A percentile compares a stretch with the other conserved stretches of the same genome.
Conservation (phyloP, 2,329 filamentous ascomycete genomes). For the Clarireedia monteithiana region DNA sequence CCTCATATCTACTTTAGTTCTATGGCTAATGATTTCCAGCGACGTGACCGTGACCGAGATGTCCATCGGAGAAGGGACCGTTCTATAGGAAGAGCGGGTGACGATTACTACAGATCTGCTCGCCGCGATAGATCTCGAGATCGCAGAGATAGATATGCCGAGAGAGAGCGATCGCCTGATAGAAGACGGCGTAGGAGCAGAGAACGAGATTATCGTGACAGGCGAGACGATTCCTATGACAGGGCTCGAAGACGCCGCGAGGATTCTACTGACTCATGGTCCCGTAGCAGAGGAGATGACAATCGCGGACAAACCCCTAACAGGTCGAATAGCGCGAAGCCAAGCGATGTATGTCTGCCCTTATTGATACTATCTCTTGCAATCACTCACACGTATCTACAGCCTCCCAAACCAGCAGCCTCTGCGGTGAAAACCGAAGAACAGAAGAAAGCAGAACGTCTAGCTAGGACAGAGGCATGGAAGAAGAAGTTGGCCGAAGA, state of each 20-base stretch:
- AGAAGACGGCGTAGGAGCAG: conserved; percentile 54
- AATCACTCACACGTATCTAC: conserved; percentile 18
- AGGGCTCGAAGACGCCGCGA: conserved; percentile 56
- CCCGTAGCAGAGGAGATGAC: conserved; percentile 59
- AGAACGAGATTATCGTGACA: conserved; percentile 59
- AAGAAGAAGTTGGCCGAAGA: conserved; percentile 78
- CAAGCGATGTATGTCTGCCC: conserved; percentile 47
- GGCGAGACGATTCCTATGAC: conserved; percentile 65
- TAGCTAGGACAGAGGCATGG: conserved; percentile 82
- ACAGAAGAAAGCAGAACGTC: conserved; percentile 71
- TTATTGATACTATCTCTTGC: neutral
- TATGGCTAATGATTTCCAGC: conserved; percentile 35
- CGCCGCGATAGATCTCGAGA: conserved; percentile 58
- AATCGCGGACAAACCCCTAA: conserved; percentile 46
- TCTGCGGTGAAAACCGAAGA: conserved; percentile 53
- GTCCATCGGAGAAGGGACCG: conserved; percentile 60
- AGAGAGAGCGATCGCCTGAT: conserved; percentile 51
- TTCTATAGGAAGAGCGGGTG: conserved; percentile 59
- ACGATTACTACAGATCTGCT: conserved; percentile 54
- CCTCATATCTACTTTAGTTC: conserved; percentile 9
- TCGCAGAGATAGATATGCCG: conserved; percentile 47
- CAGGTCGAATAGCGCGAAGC: conserved; percentile 41
- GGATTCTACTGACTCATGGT: conserved; percentile 62
- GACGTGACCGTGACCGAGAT: conserved; percentile 52
- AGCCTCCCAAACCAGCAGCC: conserved; percentile 48